Percentiles rank a stretch among this genome's conserved stretches.
phyloP scores from a whole-genome alignment of 352 stramenopile species.

The Globisporangium iwayamae region DNA sequence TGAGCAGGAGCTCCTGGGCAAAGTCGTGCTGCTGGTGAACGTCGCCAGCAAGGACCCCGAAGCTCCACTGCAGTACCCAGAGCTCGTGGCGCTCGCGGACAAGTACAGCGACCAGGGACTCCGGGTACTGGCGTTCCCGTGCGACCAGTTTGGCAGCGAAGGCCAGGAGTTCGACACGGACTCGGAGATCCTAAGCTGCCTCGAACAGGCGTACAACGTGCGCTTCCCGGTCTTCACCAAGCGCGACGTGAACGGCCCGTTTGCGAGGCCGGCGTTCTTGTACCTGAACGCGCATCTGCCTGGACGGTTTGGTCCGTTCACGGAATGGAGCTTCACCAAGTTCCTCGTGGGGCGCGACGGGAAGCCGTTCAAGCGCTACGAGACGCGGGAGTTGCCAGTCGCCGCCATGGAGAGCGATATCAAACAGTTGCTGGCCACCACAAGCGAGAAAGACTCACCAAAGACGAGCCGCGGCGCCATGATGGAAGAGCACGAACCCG shows the following conservation, averaged over 20 bases:
- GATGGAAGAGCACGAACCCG: background rate
- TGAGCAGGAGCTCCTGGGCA: conserved; percentile 19
- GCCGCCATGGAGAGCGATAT: conserved; percentile 41
- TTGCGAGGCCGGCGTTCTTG: conserved; percentile 58
- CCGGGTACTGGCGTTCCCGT: conserved; percentile 65
- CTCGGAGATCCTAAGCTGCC: conserved; percentile 30
- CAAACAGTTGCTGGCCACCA: conserved; percentile 19
- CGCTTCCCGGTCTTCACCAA: conserved; percentile 47
- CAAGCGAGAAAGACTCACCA: background rate
- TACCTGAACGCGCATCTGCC: conserved; percentile 56
- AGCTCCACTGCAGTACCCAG: conserved; percentile 69
- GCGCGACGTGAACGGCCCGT: conserved; percentile 66
- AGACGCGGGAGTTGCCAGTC: conserved; percentile 27
- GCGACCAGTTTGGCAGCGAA: conserved; percentile 73
- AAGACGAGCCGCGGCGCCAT: conserved; percentile 2
- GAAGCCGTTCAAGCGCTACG: conserved; percentile 34
- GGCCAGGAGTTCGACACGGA: conserved; percentile 46
- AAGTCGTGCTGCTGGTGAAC: conserved; percentile 74
- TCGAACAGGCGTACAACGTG: conserved; percentile 20
- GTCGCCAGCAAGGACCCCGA: conserved; percentile 74
- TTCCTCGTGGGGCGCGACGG: conserved; percentile 53
- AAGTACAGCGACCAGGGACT: conserved; percentile 44
- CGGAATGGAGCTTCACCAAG: conserved; percentile 77
- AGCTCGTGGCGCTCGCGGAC: conserved; percentile 54
- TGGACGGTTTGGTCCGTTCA: conserved; percentile 28